phyloP scores from a whole-genome alignment of 2,329 filamentous ascomycete genomes.

The Exophiala sp. region DNA sequence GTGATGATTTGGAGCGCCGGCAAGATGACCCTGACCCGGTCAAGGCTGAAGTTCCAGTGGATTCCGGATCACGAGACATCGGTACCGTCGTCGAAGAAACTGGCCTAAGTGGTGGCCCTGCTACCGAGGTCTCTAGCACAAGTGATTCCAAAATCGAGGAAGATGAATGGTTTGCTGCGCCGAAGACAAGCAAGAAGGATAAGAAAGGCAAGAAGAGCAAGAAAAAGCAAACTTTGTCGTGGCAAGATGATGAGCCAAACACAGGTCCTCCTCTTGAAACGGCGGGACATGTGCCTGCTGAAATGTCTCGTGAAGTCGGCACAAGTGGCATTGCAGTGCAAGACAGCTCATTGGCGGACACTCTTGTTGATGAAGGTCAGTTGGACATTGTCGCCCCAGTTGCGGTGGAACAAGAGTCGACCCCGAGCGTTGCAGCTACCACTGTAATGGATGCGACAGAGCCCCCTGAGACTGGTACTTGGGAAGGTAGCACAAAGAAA shows the following conservation, averaged over 20 bases:
- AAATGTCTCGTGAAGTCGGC: background rate
- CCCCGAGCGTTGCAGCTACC: background rate
- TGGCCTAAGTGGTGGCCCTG: background rate
- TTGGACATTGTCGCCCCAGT: no score
- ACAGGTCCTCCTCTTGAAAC: background rate
- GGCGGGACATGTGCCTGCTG: background rate
- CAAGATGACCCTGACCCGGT: background rate
- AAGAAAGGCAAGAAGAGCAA: conserved; percentile 24
- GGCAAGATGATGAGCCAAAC: conserved; percentile 2
- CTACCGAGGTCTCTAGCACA: background rate
- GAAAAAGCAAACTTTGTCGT: conserved; percentile 7
- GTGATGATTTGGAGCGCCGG: conserved; percentile 18
- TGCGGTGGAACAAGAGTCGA: background rate
- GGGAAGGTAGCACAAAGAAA: conserved; percentile 7
- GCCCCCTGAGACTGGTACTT: background rate
- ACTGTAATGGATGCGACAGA: background rate
- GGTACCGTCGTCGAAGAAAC: background rate
- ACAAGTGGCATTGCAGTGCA: background rate
- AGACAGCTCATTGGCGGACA: background rate
- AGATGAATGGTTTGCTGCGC: conserved; percentile 3
- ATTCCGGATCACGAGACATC: background rate
- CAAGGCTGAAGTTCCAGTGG: background rate
- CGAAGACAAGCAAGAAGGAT: conserved; percentile 21
- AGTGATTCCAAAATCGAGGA: background rate
- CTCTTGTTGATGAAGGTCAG: no score